phyloP scores from a whole-genome alignment of 2,329 filamentous ascomycete species.

The Epichloe elymi region DNA sequence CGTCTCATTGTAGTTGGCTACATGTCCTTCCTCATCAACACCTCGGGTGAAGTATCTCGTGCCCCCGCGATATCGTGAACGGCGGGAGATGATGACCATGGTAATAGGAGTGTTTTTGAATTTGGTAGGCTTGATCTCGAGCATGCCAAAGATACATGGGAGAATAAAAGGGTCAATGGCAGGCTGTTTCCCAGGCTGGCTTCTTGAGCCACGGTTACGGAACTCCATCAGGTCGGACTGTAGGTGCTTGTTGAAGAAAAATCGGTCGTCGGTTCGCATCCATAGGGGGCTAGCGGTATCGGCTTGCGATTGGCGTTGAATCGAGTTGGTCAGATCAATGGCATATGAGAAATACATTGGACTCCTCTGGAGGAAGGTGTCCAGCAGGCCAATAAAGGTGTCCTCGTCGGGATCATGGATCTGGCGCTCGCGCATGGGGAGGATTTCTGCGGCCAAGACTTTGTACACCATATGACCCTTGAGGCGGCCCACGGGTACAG shows the following conservation, averaged over 20 bases:
- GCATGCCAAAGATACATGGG: slow-evolving; percentile 91
- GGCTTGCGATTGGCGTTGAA: slow-evolving; percentile 79
- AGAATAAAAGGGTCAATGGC: slow-evolving; percentile 84
- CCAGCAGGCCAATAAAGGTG: slow-evolving; percentile 71
- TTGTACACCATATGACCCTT: slow-evolving; percentile 97
- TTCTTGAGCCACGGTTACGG: slow-evolving; percentile 48
- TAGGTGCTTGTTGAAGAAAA: slow-evolving; percentile 97
- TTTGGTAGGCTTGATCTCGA: slow-evolving; percentile 75
- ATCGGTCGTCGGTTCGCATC: slow-evolving; percentile 88
- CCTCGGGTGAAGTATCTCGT: slow-evolving; percentile 93
- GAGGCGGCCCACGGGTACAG: slow-evolving; percentile 75
- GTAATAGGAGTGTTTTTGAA: slow-evolving; percentile 79
- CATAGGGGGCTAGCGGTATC: slow-evolving; percentile 65
- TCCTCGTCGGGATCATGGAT: slow-evolving; percentile 92
- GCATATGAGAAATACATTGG: slow-evolving; percentile 99
- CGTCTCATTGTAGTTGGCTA: slow-evolving; percentile 98
- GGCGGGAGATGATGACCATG: slow-evolving; percentile 74
- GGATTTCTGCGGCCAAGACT: slow-evolving; percentile 77
- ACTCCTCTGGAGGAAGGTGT: slow-evolving; percentile 65
- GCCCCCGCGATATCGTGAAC: slow-evolving; percentile 77
- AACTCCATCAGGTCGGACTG: slow-evolving; percentile 88
- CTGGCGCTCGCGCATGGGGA: slow-evolving; percentile 83
- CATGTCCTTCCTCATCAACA: slow-evolving; percentile 83
- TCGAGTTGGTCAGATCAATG: slow-evolving; percentile 89
- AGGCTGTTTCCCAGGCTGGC: slow-evolving; percentile 56